Evolutionary conservation across 208 protist genomes (phyloP).

Genomic region (Wallacemonas rigidus): DNA sequence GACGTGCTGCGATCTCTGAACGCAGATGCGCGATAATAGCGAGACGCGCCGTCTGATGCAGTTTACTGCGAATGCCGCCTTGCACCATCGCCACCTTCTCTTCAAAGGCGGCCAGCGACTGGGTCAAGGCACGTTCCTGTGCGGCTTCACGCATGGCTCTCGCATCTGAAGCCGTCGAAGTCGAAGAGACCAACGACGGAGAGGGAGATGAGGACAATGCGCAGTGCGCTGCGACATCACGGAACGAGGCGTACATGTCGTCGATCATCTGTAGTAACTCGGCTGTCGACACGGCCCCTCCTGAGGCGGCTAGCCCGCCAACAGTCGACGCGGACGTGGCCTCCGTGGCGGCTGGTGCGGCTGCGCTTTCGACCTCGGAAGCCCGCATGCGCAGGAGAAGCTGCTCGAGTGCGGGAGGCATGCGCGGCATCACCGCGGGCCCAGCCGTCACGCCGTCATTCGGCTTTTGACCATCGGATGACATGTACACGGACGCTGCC

Average conservation of each 20-base stretch:
- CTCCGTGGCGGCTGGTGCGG: not conserved
- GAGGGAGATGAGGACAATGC: not conserved
- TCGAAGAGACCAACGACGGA: not conserved
- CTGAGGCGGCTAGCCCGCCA: not conserved
- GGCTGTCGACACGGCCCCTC: slow-evolving; percentile 21
- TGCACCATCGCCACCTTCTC: slow-evolving; percentile 41
- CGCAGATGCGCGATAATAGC: slow-evolving; percentile 49
- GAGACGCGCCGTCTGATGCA: slow-evolving; percentile 53
- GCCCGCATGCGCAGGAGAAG: slow-evolving; percentile 7
- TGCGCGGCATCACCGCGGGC: not conserved
- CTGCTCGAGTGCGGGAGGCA: not conserved
- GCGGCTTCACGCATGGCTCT: not conserved
- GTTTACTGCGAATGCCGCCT: slow-evolving; percentile 68
- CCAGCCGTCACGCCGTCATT: not conserved
- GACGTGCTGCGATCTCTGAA: slow-evolving; percentile 29
- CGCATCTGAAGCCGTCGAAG: not conserved
- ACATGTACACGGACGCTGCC: not conserved
- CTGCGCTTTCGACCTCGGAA: not conserved
- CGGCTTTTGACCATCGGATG: not conserved
- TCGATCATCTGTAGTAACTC: slow-evolving; percentile 39
- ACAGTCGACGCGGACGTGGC: not conserved
- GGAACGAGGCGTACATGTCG: slow-evolving; percentile 33
- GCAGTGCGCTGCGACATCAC: slow-evolving; percentile 26
- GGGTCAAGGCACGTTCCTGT: not conserved
- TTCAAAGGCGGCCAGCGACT: slow-evolving; percentile 1